These are phyloP conservation scores for Termitomyces eurrhizus DNA, from an alignment of 768 basidiomycete species.

Conservation along the genomic window DNA sequence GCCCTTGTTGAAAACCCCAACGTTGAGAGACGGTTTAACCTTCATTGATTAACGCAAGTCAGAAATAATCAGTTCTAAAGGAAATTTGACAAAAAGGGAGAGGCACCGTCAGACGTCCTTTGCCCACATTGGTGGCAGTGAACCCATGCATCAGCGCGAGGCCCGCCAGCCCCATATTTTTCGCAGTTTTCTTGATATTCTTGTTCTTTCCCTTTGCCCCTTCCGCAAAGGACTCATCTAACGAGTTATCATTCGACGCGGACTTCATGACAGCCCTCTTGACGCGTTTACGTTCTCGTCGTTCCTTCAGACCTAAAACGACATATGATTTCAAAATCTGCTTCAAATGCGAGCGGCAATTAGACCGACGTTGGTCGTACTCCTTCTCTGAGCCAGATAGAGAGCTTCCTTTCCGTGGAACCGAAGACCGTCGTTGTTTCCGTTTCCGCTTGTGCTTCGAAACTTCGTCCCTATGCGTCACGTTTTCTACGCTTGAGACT, in stretches of 20 bases:
- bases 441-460: not conserved
- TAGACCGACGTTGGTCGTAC: conserved; percentile 4
- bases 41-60: conserved; percentile 16
- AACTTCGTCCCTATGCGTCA: not conserved
- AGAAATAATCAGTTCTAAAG: not conserved
- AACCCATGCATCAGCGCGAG: conserved; percentile 70
- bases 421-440: conserved; percentile 1
- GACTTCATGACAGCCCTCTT: conserved; percentile 53
- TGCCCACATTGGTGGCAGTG: conserved; percentile 57
- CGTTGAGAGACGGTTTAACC: conserved; percentile 38
- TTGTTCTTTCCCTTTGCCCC: conserved; percentile 18
- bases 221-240: conserved; percentile 10
- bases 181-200: conserved; percentile 21
- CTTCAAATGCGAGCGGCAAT: not conserved
- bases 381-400: conserved; percentile 1
- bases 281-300: conserved; percentile 58
- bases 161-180: conserved; percentile 39
- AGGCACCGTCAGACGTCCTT: conserved; percentile 57
- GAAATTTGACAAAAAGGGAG: not conserved
- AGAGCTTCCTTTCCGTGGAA: not conserved
- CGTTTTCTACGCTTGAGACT: not conserved
- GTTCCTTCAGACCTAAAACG: conserved; percentile 53
- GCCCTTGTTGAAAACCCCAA: conserved; percentile 64
- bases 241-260: conserved; percentile 15
- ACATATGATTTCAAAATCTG: not conserved